These are phyloP conservation scores for Moringa oleifera DNA, from an alignment of 345 rosid genomes.

Conservation along the genomic window DNA sequence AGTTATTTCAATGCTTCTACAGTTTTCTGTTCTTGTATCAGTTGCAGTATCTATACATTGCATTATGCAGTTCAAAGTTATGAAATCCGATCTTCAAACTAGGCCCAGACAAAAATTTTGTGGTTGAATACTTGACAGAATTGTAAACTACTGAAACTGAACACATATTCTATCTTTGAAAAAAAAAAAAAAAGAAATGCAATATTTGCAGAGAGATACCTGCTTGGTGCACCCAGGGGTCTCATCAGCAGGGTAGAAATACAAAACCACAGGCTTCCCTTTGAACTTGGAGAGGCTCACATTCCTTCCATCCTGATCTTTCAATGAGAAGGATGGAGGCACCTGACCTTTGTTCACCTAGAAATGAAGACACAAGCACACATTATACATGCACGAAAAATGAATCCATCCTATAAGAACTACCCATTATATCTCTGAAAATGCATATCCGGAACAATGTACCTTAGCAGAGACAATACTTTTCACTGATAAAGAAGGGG, in stretches of 20 bases:
- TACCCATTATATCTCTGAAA: neutral
- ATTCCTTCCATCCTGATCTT: slow-evolving; percentile 80
- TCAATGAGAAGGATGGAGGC: slow-evolving; percentile 80
- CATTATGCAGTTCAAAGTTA: too few relatives aligned
- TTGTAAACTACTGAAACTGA: too few relatives aligned
- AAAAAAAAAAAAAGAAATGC: neutral
- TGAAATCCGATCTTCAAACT: neutral
- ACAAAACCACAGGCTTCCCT: slow-evolving; percentile 92
- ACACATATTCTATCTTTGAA: neutral
- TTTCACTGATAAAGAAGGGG: too few relatives aligned
- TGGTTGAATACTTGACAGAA: neutral
- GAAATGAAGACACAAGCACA: neutral
- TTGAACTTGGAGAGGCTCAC: slow-evolving; percentile 70
- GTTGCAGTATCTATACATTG: too few relatives aligned
- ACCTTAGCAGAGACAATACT: slow-evolving; percentile 68
- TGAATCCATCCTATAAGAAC: neutral
- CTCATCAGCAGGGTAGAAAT: slow-evolving; percentile 98
- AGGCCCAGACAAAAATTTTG: neutral
- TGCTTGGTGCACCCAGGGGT: slow-evolving; percentile 94
- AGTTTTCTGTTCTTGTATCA: too few relatives aligned
- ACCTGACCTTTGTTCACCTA: slow-evolving; percentile 74
- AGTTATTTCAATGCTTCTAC: too few relatives aligned
- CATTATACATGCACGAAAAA: neutral
- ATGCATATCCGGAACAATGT: slow-evolving; percentile 29
- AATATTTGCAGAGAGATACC: slow-evolving; percentile 42